Conservation (phyloP, 257 asterid genomes). For the Forsythia viridissima region DNA sequence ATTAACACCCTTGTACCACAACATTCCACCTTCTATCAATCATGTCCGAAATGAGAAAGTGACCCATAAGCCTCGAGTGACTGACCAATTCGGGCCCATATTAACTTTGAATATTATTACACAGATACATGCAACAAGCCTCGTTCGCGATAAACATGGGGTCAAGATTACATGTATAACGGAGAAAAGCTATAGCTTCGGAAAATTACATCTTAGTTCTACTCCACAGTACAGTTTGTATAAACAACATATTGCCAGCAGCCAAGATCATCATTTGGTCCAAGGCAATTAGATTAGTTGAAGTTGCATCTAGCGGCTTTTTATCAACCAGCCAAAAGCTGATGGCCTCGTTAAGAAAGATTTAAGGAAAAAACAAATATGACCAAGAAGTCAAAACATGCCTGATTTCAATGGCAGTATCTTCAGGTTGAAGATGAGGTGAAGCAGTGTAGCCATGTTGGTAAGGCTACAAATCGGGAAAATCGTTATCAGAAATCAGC, state of each 20-base stretch:
- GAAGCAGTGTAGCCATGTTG: slow-evolving; percentile 58
- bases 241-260: neutral
- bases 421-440: slow-evolving; percentile 38
- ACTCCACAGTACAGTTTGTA: neutral
- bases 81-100: neutral
- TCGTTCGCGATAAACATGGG: neutral
- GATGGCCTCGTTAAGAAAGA: neutral
- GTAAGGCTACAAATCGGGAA: slow-evolving; percentile 35
- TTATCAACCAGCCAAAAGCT: neutral
- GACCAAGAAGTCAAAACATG: slow-evolving; percentile 4
- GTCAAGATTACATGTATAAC: neutral
- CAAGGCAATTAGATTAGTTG: neutral
- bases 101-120: neutral
- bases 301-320: neutral
- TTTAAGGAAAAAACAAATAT: neutral
- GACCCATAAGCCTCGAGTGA: neutral
- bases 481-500: neutral
- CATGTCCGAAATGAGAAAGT: neutral
- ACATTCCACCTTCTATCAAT: neutral
- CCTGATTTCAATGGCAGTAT: slow-evolving; percentile 44
- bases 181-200: neutral
- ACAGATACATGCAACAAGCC: neutral
- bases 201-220: neutral
- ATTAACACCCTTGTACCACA: neutral
- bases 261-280: neutral